phyloP scores from a whole-genome alignment of 352 stramenopile species.

The Phytophthora sansomeana region DNA sequence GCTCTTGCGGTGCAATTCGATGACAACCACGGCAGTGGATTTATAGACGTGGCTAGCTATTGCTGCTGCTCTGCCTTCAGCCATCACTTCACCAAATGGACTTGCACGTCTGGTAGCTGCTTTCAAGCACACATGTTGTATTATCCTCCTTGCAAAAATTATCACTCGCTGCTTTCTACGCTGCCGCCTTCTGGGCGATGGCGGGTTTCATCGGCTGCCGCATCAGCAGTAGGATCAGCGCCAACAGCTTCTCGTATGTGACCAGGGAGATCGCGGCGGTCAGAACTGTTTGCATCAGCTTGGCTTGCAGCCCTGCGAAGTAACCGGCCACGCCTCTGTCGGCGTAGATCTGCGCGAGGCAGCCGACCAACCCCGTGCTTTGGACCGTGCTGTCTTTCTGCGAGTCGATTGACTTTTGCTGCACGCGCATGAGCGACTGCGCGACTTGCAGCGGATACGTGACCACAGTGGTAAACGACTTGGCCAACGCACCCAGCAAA shows the following conservation, averaged over 20 bases:
- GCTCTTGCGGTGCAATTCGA: too few species aligned
- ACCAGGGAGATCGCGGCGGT: slow-evolving; percentile 94
- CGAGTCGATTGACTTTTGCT: slow-evolving; percentile 41
- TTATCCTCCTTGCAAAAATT: too few species aligned
- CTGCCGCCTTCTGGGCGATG: slow-evolving; percentile 49
- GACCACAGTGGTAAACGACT: slow-evolving; percentile 92
- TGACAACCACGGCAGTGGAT: too few species aligned
- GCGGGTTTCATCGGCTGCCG: slow-evolving; percentile 43
- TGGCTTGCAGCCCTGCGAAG: slow-evolving; percentile 93
- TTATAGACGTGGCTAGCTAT: too few species aligned
- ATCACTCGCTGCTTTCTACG: slow-evolving; percentile 30
- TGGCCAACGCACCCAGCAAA: slow-evolving; percentile 90
- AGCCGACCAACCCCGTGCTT: slow-evolving; percentile 37
- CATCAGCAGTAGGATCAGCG: slow-evolving; percentile 64
- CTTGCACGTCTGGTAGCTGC: background rate
- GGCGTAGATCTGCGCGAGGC: slow-evolving; percentile 67
- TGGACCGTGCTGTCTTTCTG: slow-evolving; percentile 9
- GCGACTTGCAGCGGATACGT: slow-evolving; percentile 96
- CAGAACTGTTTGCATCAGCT: slow-evolving; percentile 95
- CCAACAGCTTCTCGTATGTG: slow-evolving; percentile 93
- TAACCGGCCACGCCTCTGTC: slow-evolving; percentile 80
- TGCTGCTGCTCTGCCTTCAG: too few species aligned
- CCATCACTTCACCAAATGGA: slow-evolving; percentile 3
- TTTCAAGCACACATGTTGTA: background rate
- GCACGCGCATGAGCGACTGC: slow-evolving; percentile 90